Evolutionary conservation across 2,329 filamentous ascomycete species (phyloP).

Genomic region (Colletotrichum sojae): DNA sequence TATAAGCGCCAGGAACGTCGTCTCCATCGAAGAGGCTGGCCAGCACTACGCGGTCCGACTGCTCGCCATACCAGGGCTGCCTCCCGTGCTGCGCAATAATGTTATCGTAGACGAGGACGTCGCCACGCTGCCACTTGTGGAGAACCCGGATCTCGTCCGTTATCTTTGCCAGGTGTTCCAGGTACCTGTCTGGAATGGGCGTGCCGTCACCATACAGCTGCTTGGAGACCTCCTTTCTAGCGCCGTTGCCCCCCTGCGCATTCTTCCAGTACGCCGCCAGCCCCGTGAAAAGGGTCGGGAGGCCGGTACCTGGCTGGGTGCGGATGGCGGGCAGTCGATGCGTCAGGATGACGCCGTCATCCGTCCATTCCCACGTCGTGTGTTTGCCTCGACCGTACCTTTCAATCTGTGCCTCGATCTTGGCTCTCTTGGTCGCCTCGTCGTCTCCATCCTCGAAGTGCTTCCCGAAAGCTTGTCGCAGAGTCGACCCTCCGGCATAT

Average conservation of each 20-base stretch:
- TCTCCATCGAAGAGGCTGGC: conserved; percentile 64
- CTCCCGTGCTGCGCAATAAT: conserved; percentile 63
- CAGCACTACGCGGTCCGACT: conserved; percentile 60
- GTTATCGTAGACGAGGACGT: conserved; percentile 65
- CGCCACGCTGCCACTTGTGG: conserved; percentile 62
- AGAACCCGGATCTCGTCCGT: conserved; percentile 65
- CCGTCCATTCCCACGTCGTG: conserved; percentile 63
- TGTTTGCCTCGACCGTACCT: conserved; percentile 60
- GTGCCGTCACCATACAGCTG: conserved; percentile 62
- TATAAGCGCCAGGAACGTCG: conserved; percentile 59
- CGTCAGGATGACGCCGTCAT: conserved; percentile 58
- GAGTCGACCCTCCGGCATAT: conserved; percentile 61
- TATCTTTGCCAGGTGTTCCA: conserved; percentile 57
- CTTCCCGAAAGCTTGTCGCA: conserved; percentile 61
- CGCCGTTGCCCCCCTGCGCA: conserved; percentile 3
- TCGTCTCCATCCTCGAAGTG: conserved; percentile 60
- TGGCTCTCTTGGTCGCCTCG: conserved; percentile 54
- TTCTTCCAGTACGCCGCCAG: conserved; percentile 61
- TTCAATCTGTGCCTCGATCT: conserved; percentile 64
- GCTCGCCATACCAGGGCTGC: conserved; percentile 62
- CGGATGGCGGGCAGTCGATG: conserved; percentile 62
- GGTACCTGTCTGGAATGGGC: conserved; percentile 61
- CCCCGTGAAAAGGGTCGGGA: conserved; percentile 62
- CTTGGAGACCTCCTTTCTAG: conserved; percentile 51
- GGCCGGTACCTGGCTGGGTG: conserved; percentile 59